Conservation (phyloP, 2,329 filamentous ascomycete species). For the Lachnellula willkommii region DNA sequence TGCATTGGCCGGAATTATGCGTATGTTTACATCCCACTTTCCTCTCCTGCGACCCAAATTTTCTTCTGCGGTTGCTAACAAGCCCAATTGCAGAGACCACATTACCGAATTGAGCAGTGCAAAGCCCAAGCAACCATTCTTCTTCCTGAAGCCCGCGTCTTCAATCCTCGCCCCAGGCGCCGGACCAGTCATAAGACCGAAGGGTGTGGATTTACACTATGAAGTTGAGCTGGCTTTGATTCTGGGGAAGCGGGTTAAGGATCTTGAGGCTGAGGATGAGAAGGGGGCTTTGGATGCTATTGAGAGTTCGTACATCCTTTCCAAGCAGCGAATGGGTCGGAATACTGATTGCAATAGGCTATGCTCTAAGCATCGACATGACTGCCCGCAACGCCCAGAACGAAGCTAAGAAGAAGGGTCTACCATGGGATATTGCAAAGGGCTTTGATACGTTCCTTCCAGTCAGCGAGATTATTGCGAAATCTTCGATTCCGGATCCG, state of each 20-base stretch:
- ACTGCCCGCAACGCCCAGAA: constrained; percentile 93
- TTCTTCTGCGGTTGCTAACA: constrained; percentile 2
- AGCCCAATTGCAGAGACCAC: constrained; percentile 62
- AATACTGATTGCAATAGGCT: constrained; percentile 50
- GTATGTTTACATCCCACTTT: constrained; percentile 44
- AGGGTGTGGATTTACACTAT: constrained; percentile 35
- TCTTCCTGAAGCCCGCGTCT: constrained; percentile 93
- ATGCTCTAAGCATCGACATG: constrained; percentile 93
- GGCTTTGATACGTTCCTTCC: constrained; percentile 97
- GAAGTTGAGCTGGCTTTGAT: constrained; percentile 91
- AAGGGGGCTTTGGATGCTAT: constrained; percentile 76
- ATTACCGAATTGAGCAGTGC: constrained; percentile 84
- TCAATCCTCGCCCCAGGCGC: constrained; percentile 71
- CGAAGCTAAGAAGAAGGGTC: constrained; percentile 92
- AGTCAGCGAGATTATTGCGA: constrained; percentile 74
- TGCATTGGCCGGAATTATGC: constrained; percentile 97
- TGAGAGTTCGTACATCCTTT: constrained; percentile 50
- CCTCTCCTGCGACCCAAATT: background rate
- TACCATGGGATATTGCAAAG: constrained; percentile 95
- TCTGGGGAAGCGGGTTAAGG: constrained; percentile 73
- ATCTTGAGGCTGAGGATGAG: constrained; percentile 69
- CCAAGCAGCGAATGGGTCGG: background rate
- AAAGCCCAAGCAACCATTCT: constrained; percentile 91
- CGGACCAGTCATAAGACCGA: constrained; percentile 10
- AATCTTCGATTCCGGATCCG: constrained; percentile 75